A percentile compares a stretch with the other conserved stretches of the same genome.
Evolutionary conservation across 306 rosid species (phyloP).

Genomic region (Vigna hirtella): DNA sequence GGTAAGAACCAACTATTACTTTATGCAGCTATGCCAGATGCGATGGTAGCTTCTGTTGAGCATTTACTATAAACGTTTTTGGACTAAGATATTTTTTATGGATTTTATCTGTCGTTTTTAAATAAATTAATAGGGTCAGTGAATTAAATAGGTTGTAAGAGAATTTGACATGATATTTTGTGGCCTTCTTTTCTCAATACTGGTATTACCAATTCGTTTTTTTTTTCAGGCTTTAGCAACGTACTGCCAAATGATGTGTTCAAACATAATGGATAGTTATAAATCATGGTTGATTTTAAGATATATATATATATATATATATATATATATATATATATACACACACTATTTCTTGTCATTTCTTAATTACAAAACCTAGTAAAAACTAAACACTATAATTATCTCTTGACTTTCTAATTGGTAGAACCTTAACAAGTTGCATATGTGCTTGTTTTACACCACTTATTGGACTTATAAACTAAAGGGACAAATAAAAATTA

Average conservation of each 20-base stretch:
- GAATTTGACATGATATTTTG: slow-evolving; percentile 17
- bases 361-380: neutral
- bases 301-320: neutral
- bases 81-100: neutral
- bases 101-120: slow-evolving; percentile 5
- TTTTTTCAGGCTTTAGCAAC: neutral
- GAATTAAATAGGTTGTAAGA: slow-evolving; percentile 11
- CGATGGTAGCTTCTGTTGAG: slow-evolving; percentile 19
- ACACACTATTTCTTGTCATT: neutral
- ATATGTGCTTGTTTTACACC: slow-evolving; percentile 12
- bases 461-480: neutral
- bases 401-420: slow-evolving; percentile 21
- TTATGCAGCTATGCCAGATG: slow-evolving; percentile 20
- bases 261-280: neutral
- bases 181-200: slow-evolving; percentile 16
- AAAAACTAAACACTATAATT: neutral
- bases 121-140: neutral
- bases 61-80: neutral
- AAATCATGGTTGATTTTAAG: slow-evolving; percentile 13
- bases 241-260: slow-evolving; percentile 10
- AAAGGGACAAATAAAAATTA: slow-evolving; percentile 11
- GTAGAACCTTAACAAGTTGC: slow-evolving; percentile 13
- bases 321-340: no score
- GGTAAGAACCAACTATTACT: slow-evolving; percentile 59
- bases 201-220: neutral